A percentile compares a stretch with the other conserved stretches of the same genome.
Conservation (phyloP, 148 eudicot genomes). For the Chenopodium album region DNA sequence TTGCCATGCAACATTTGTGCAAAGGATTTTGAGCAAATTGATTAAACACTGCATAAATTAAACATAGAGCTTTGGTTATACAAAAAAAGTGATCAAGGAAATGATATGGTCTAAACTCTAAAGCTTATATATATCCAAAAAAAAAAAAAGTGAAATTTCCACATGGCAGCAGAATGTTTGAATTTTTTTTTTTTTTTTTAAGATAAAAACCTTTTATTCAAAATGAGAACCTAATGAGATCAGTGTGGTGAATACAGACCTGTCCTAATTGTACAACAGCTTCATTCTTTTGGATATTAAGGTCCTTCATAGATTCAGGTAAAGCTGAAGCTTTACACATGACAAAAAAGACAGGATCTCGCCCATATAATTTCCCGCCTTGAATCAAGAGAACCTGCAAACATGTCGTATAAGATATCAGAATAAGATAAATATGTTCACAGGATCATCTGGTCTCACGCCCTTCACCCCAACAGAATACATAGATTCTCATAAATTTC, state of each 20-base stretch:
- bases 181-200: neutral
- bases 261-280: conserved; percentile 75
- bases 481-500: neutral
- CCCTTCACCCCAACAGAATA: neutral
- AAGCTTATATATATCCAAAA: neutral
- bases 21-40: conserved; percentile 73
- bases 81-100: neutral
- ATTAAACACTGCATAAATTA: conserved; percentile 62
- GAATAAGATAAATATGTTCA: neutral
- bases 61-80: conserved; percentile 22
- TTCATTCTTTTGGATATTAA: conserved; percentile 71
- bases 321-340: conserved; percentile 78
- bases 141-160: neutral
- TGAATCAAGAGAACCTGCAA: conserved; percentile 83
- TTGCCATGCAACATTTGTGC: conserved; percentile 97
- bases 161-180: conserved; percentile 11
- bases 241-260: conserved; percentile 27
- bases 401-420: conserved; percentile 17
- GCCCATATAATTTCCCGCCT: conserved; percentile 90
- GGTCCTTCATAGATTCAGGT: conserved; percentile 62
- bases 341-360: conserved; percentile 70
- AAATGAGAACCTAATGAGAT: neutral
- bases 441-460: neutral
- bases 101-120: neutral
- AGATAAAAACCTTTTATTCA: neutral